phyloP scores from a whole-genome alignment of 1,139 yeast species.

The Zygosaccharomyces pseudobailii region DNA sequence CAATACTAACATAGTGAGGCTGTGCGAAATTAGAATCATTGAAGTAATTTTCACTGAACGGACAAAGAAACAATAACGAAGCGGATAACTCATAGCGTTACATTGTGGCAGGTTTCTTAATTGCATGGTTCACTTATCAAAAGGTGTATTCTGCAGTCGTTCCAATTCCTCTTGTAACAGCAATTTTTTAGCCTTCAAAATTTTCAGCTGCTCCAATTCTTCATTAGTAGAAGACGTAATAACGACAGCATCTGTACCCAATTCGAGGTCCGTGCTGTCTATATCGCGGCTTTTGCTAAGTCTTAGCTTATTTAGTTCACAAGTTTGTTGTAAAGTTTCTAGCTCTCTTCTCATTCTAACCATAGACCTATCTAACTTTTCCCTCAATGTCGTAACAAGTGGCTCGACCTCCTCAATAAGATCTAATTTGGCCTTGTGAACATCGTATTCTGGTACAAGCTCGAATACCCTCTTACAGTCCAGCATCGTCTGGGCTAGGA shows the following conservation, averaged over 20 bases:
- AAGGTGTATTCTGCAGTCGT: constrained; percentile 27
- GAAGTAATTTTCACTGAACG: not conserved
- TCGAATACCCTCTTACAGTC: constrained; percentile 35
- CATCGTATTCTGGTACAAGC: constrained; percentile 38
- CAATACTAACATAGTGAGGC: not conserved
- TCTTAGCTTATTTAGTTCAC: constrained; percentile 35
- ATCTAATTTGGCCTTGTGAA: constrained; percentile 36
- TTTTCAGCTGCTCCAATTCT: constrained; percentile 36
- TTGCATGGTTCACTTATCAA: not conserved
- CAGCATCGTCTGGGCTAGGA: constrained; percentile 24
- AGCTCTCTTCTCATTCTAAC: constrained; percentile 34
- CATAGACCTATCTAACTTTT: constrained; percentile 38
- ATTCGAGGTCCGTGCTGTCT: constrained; percentile 11
- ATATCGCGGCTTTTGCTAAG: constrained; percentile 21
- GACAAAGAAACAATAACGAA: not conserved
- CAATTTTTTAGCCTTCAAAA: constrained; percentile 37
- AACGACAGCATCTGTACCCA: constrained; percentile 25
- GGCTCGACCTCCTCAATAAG: constrained; percentile 37
- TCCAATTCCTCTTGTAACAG: constrained; percentile 33
- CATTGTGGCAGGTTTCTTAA: not conserved
- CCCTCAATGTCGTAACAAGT: constrained; percentile 35
- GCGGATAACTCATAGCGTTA: no score
- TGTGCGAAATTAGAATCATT: not conserved
- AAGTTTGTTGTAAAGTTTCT: constrained; percentile 32
- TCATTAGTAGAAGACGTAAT: constrained; percentile 35